A percentile compares a stretch with the other conserved stretches of the same genome.
These are phyloP conservation scores for Malassezia sp. DNA, from an alignment of 1,284 basidiomycete genomes.

Conservation along the genomic window DNA sequence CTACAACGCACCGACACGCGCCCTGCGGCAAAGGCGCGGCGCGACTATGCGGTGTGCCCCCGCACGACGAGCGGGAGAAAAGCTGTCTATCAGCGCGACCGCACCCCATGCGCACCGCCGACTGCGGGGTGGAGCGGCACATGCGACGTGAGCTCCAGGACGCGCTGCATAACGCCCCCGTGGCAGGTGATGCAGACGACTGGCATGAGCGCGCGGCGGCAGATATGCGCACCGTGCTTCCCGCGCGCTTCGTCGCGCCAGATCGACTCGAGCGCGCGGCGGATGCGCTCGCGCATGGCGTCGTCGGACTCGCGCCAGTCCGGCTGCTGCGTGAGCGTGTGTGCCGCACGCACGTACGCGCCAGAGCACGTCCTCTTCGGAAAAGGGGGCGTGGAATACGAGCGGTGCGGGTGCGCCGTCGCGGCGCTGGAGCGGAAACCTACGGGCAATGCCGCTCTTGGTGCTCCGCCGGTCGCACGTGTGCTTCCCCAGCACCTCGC, in stretches of 20 bases:
- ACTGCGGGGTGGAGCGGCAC: neutral
- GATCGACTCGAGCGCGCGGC: neutral
- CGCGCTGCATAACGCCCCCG: conserved; percentile 9
- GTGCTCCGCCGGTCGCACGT: conserved; percentile 6
- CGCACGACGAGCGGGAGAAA: conserved; percentile 1
- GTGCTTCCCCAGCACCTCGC: conserved; percentile 6
- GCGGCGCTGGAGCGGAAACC: neutral
- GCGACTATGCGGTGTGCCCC: neutral
- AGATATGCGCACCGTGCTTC: neutral
- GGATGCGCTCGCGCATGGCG: conserved; percentile 6
- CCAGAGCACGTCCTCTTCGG: conserved; percentile 10
- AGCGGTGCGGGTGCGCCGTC: neutral
- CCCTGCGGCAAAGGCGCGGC: too few relatives aligned
- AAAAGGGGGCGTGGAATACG: neutral
- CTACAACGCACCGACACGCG: too few relatives aligned
- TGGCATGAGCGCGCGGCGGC: neutral
- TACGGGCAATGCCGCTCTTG: neutral
- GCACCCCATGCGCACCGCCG: neutral
- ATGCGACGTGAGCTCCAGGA: conserved; percentile 8
- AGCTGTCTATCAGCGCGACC: neutral
- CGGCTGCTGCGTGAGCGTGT: neutral
- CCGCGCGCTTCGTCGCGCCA: conserved; percentile 2
- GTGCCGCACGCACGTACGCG: neutral
- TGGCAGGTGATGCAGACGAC: conserved; percentile 10
- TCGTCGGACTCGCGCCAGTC: conserved; percentile 9